These are phyloP conservation scores for Bruguiera gymnorhiza DNA, from an alignment of 345 rosid genomes.

Conservation along the genomic window DNA sequence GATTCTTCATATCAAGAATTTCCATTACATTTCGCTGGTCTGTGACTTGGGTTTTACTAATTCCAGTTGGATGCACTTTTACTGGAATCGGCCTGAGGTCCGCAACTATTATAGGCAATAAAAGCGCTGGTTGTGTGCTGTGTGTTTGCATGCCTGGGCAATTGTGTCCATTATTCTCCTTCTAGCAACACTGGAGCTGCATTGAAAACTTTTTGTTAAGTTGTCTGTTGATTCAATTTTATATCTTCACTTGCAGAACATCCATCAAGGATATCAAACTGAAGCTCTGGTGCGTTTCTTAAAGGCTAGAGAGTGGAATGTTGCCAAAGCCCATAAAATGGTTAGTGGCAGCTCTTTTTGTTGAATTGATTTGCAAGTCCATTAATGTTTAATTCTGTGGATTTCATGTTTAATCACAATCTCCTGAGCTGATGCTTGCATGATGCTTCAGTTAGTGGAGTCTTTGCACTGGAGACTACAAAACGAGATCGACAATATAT, in stretches of 20 bases:
- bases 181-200: background rate
- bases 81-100: too few relatives aligned
- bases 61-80: too few relatives aligned
- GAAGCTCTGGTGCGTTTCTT: slow-evolving; percentile 77
- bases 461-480: slow-evolving; percentile 84
- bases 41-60: too few relatives aligned
- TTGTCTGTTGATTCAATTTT: background rate
- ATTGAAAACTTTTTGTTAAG: background rate
- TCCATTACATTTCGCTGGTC: too few relatives aligned
- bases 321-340: slow-evolving; percentile 83
- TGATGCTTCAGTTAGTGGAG: slow-evolving; percentile 68
- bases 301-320: slow-evolving; percentile 92
- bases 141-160: too few relatives aligned
- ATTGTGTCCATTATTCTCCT: background rate
- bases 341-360: slow-evolving; percentile 34
- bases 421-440: slow-evolving; percentile 5
- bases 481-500: slow-evolving; percentile 72
- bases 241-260: slow-evolving; percentile 47
- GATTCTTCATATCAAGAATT: too few relatives aligned
- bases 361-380: background rate
- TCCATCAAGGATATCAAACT: slow-evolving; percentile 79
- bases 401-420: slow-evolving; percentile 14
- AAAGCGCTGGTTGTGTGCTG: too few relatives aligned
- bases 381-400: background rate
- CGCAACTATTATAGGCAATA: too few relatives aligned